Base-by-base conservation (phyloP, 2,329 filamentous ascomycete species). In the Periconia digitata region DNA sequence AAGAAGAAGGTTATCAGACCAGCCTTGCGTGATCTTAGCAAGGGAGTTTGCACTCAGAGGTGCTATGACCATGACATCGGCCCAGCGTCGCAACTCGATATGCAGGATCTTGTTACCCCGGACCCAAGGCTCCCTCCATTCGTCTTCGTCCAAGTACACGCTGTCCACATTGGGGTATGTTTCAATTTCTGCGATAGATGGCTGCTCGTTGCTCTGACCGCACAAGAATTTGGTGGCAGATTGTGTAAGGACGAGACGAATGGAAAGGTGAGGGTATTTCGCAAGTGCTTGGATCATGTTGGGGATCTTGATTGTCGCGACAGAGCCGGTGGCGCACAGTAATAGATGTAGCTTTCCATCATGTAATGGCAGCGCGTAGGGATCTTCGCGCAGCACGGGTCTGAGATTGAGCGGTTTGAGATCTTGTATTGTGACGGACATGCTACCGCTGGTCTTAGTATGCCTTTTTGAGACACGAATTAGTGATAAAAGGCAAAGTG, bases 11-110 rank as follows among this genome's bases (percentile, higher is more conserved):
- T 87, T 86, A 62, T 96, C 90, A 37, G 84, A 85, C 54, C 95
- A 78, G 0, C 94, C 94, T 20, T 81, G 80, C 0, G 83, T 82
- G 55, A 97, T 82, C 73, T 95, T 96, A 6, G 91, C 92, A 64
- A 97, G 77, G 3, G 85, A 85, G 64, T 96, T 96, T 12, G 92
- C 92, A 47, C 84, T 87, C 50, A 96, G 72, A 0, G 92, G 92
- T 8, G 87, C 88, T 50, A 96, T 80, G 15, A 92, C 79, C 62
- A 96, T 77, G 2, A 95, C 63, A 67, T 96, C 81, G 0, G 90
- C 90, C 92, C 88, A 88, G 53, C 87, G 79, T 23, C 92, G 79
- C 46, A 96, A 75, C 70, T 95, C 90, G 59, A 99, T 97, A 66
- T 99, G 94, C 47, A 97, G 74, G 40, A 99, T 95, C 3, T 79